Base-by-base conservation (phyloP, 2,329 filamentous ascomycete genomes). In the Sphaerulina populicola region DNA sequence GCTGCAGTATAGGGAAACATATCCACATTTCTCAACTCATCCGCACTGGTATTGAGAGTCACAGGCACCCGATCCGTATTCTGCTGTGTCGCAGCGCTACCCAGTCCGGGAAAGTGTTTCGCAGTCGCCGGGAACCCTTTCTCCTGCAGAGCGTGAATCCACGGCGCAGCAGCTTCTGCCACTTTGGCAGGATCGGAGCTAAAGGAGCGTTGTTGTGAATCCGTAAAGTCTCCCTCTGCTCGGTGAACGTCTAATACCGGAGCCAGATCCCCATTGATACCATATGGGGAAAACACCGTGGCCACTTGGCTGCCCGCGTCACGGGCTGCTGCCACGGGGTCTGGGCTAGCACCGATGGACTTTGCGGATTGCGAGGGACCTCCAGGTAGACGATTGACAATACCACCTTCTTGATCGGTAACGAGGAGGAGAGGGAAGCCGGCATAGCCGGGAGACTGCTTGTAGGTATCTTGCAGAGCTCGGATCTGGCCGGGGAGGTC, bases 51-150 rank as follows among this genome's bases (percentile, higher is more conserved):
- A 12, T 54, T 41, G 2, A 58, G 43, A 6, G 49, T 53, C 1
- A 57, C 56, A 21, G 51, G 54, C 21, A 45, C 37, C 11, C 50
- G 30, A 44, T 58, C 54, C 2, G 56, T 58, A 37, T 57, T 57
- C 18, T 46, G 40, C 9, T 47, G 21, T 38, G 44, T 33, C 5
- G 38, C 33, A 4, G 54, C 56, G 12, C 54, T 47, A 0, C 54
- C 56, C 4, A 56, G 42, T 9, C 56, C 56, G 1, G 56, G 56
- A 3, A 58, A 57, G 29, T 58, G 56, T 38, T 58, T 58, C 7
- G 54, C 54, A 8, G 56, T 57, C 12, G 56, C 56, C n/a, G 52
- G 41, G 18, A 33, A 49, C 12, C 49, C 49, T 9, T 37, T 23
- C 8, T 45, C 23, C 40, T 58, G 56, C 5, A 56, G 38, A 14